These are phyloP conservation scores for Rhizopogon vinicolor DNA, from an alignment of 768 basidiomycete species.

Conservation along the genomic window DNA sequence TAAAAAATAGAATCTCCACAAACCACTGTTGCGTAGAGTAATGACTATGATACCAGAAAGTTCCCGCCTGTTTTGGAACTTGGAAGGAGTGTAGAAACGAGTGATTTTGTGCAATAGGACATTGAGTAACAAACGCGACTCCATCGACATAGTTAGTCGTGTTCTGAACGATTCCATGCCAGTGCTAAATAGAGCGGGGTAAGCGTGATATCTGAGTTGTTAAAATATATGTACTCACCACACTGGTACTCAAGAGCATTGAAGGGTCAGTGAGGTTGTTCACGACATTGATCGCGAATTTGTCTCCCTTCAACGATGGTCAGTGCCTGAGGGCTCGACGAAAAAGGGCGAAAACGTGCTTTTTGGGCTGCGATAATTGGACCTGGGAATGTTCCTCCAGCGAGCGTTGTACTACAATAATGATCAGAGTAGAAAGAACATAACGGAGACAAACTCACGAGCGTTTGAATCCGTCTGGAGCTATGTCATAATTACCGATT, in stretches of 20 bases:
- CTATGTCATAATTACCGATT: slow-evolving; percentile 37
- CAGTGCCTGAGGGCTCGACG: slow-evolving; percentile 9
- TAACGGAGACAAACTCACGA: slow-evolving; percentile 21
- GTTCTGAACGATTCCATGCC: slow-evolving; percentile 50
- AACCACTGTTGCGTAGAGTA: slow-evolving; percentile 32
- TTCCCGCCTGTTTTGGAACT: slow-evolving; percentile 17
- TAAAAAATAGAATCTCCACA: slow-evolving; percentile 13
- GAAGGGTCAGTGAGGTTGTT: slow-evolving; percentile 39
- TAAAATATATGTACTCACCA: slow-evolving; percentile 19
- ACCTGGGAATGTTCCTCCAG: slow-evolving; percentile 43
- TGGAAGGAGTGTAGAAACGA: slow-evolving; percentile 20
- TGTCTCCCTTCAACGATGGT: slow-evolving; percentile 28
- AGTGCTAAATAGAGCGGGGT: slow-evolving; percentile 35
- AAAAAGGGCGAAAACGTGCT: slow-evolving; percentile 10
- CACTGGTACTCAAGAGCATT: slow-evolving; percentile 48
- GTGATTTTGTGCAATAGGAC: slow-evolving; percentile 21
- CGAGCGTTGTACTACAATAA: slow-evolving; percentile 34
- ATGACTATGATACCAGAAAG: slow-evolving; percentile 33
- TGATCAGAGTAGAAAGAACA: neutral
- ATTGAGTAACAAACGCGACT: slow-evolving; percentile 31
- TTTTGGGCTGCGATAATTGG: slow-evolving; percentile 45
- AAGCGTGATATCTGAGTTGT: neutral
- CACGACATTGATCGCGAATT: slow-evolving; percentile 39
- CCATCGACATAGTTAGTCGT: slow-evolving; percentile 43
- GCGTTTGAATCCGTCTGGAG: slow-evolving; percentile 45